These are phyloP conservation scores for Setaria italica DNA, from an alignment of 202 grass and related monocot species.

Conservation along the genomic window DNA sequence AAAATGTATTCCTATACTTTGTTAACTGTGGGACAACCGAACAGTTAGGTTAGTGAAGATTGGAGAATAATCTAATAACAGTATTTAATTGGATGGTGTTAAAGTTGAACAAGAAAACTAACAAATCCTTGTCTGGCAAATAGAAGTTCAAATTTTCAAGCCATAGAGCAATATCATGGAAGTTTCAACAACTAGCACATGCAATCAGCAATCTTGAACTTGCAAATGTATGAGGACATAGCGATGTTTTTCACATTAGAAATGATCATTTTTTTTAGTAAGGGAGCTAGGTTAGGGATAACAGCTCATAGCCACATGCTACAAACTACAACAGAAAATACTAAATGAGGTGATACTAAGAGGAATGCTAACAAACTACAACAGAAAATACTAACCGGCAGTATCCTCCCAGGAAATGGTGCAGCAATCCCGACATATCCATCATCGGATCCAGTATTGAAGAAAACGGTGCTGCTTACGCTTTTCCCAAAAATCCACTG, in stretches of 20 bases:
- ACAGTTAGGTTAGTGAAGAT: neutral
- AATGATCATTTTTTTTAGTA: conserved; percentile 14
- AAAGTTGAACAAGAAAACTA: neutral
- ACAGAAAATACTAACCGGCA: conserved; percentile 65
- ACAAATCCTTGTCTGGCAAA: neutral
- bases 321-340: neutral
- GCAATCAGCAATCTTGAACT: neutral
- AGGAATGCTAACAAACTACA: neutral
- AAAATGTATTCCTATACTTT: neutral
- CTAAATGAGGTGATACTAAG: neutral
- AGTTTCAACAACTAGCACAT: neutral
- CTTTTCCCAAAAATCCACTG: conserved; percentile 97
- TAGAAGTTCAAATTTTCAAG: neutral
- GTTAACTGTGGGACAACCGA: conserved; percentile 1
- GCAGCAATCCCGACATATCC: conserved; percentile 93
- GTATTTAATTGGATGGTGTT: neutral
- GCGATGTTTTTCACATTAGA: conserved; percentile 20
- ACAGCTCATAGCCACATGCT: neutral
- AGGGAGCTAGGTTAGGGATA: neutral
- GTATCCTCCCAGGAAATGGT: conserved; percentile 84
- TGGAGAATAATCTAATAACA: neutral
- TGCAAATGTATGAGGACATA: neutral
- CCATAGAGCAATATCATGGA: neutral
- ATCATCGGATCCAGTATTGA: conserved; percentile 75
- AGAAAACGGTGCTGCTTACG: conserved; percentile 73